Percentiles rank a stretch among this genome's conserved stretches.
phyloP scores from a whole-genome alignment of 2,329 filamentous ascomycete genomes.

The Fonsecaea erecta region DNA sequence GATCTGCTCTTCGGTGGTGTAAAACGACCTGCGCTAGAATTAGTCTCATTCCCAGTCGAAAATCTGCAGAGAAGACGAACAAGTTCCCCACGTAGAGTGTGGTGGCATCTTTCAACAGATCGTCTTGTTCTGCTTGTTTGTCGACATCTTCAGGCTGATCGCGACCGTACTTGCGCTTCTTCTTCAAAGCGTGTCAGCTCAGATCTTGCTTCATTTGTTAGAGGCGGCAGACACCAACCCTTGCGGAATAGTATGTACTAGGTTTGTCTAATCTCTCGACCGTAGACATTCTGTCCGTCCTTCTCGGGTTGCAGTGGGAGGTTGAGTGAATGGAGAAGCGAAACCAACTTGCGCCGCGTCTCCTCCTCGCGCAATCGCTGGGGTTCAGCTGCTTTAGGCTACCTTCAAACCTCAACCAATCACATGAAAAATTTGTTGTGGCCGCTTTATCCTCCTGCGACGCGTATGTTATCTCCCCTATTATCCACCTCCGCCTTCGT shows the following conservation, averaged over 20 bases:
- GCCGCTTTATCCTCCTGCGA: background rate
- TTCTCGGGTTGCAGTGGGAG: constrained; percentile 40
- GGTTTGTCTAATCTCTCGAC: constrained; percentile 92
- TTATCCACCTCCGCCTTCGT: no score
- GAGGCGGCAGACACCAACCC: constrained; percentile 59
- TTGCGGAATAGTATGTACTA: constrained; percentile 87
- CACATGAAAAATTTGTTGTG: background rate
- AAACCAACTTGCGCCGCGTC: constrained; percentile 11
- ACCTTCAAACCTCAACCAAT: background rate
- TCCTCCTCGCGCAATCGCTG: background rate
- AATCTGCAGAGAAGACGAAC: constrained; percentile 54
- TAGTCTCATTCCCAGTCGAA: constrained; percentile 16
- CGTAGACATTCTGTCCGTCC: constrained; percentile 58
- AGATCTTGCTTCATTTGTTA: background rate
- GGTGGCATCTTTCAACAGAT: constrained; percentile 82
- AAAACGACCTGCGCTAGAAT: constrained; percentile 72
- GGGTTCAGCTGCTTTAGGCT: background rate
- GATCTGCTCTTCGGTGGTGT: constrained; percentile 98
- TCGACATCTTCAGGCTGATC: constrained; percentile 62
- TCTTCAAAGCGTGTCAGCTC: constrained; percentile 56
- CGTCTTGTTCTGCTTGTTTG: constrained; percentile 64
- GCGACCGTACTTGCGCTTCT: constrained; percentile 67
- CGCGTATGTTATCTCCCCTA: no score
- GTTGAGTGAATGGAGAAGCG: constrained; percentile 6
- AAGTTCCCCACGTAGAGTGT: constrained; percentile 98